A percentile compares a stretch with the other conserved stretches of the same genome.
These are phyloP conservation scores for Vaccinium corymbosum DNA, from an alignment of 148 eudicot species.

Conservation along the genomic window DNA sequence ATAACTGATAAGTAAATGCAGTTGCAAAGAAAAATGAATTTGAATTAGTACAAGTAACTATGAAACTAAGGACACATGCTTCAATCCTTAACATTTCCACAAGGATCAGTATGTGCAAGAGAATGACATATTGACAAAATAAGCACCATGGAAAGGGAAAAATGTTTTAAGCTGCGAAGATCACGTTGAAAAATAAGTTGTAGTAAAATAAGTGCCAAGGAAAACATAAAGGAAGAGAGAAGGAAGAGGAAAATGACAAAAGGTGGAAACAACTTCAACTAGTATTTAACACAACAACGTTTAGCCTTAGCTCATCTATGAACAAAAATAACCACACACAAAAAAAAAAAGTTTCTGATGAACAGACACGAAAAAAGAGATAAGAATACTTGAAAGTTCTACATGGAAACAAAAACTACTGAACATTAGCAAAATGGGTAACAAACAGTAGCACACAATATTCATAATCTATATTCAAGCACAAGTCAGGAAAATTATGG, in stretches of 20 bases:
- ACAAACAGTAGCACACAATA: neutral
- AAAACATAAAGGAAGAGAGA: neutral
- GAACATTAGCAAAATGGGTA: slow-evolving; percentile 4
- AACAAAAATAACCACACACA: neutral
- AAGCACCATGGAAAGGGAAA: neutral
- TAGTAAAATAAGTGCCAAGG: neutral
- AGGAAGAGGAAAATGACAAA: too few relatives aligned
- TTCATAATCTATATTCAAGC: neutral
- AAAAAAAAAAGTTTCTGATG: neutral
- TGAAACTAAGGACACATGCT: neutral
- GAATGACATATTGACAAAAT: neutral
- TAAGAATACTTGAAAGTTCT: slow-evolving; percentile 4
- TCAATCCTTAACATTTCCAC: neutral
- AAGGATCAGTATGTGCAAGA: neutral
- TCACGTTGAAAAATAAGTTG: neutral
- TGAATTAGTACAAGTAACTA: neutral
- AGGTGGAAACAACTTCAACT: neutral
- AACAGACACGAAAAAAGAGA: neutral
- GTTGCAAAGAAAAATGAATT: slow-evolving; percentile 3
- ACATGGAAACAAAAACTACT: slow-evolving; percentile 4
- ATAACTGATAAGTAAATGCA: neutral
- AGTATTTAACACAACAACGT: neutral
- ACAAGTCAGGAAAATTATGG: neutral
- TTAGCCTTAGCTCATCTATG: neutral
- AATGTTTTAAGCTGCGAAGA: neutral